Evolutionary conservation across 2,329 filamentous ascomycete species (phyloP).

Genomic region (Byssothecium circinans): DNA sequence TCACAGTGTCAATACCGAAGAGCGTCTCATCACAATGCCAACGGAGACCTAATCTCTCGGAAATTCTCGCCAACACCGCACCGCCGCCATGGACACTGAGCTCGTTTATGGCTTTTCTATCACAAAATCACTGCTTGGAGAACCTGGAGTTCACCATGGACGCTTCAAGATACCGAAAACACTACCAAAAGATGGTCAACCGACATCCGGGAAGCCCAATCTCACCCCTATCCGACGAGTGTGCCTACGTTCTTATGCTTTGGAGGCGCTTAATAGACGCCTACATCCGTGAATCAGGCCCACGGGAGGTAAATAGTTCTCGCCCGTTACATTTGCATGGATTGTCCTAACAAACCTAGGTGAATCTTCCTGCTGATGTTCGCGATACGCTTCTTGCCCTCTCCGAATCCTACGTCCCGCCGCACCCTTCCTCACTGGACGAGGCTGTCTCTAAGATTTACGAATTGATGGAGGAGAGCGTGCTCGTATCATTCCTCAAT

Average conservation of each 20-base stretch:
- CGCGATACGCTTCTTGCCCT: slow-evolving; percentile 76
- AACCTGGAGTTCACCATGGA: slow-evolving; percentile 97
- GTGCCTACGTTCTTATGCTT: slow-evolving; percentile 72
- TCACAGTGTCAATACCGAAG: slow-evolving; percentile 54
- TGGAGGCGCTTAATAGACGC: slow-evolving; percentile 89
- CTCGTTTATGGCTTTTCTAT: slow-evolving; percentile 95
- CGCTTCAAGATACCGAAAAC: slow-evolving; percentile 77
- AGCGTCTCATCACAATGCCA: slow-evolving; percentile 55
- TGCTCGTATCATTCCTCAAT: slow-evolving; percentile 89
- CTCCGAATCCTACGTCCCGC: slow-evolving; percentile 63
- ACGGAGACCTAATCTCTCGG: slow-evolving; percentile 72
- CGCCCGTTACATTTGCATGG: neutral
- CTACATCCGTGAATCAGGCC: slow-evolving; percentile 65
- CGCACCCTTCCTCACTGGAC: slow-evolving; percentile 73
- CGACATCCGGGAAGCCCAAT: slow-evolving; percentile 50
- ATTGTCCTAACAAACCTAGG: slow-evolving; percentile 29
- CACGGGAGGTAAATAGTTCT: slow-evolving; percentile 34
- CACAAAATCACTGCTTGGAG: slow-evolving; percentile 95
- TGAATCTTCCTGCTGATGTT: slow-evolving; percentile 81
- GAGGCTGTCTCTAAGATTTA: slow-evolving; percentile 85
- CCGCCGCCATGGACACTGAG: slow-evolving; percentile 86
- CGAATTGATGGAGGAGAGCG: slow-evolving; percentile 96
- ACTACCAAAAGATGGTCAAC: slow-evolving; percentile 63
- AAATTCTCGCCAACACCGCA: slow-evolving; percentile 85
- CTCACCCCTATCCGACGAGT: slow-evolving; percentile 58